A percentile compares a stretch with the other conserved stretches of the same genome.
These are phyloP conservation scores for Kwoniella sp. DNA, from an alignment of 768 basidiomycete species.

Conservation along the genomic window DNA sequence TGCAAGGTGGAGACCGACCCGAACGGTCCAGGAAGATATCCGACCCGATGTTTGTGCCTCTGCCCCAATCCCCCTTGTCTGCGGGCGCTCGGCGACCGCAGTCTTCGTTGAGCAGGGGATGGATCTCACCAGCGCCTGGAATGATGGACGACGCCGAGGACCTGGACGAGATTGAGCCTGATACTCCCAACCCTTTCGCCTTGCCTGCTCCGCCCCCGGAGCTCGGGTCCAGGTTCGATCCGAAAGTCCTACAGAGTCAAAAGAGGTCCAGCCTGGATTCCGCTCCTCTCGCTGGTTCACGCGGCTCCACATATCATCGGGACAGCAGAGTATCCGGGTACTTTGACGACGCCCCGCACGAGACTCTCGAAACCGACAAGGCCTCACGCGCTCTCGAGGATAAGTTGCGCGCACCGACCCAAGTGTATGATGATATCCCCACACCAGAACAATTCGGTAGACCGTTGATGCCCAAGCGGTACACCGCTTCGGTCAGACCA, in stretches of 20 bases:
- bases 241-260: constrained; percentile 56
- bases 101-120: constrained; percentile 3
- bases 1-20: not conserved
- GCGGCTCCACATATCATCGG: too few species aligned
- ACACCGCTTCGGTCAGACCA: constrained; percentile 4
- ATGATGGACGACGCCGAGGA: not conserved
- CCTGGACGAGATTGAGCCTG: not conserved
- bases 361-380: not conserved
- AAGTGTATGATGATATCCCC: constrained; percentile 25
- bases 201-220: constrained; percentile 62
- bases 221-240: constrained; percentile 71
- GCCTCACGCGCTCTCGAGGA: too few species aligned
- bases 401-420: not conserved
- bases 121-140: constrained; percentile 3
- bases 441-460: constrained; percentile 32
- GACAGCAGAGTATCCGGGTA: too few species aligned
- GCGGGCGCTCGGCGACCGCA: not conserved
- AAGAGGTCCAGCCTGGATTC: constrained; percentile 1
- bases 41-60: constrained; percentile 29
- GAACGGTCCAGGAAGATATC: constrained; percentile 3
- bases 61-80: constrained; percentile 25
- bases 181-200: constrained; percentile 60
- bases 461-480: constrained; percentile 28
- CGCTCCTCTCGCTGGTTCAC: not conserved
- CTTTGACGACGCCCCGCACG: not conserved